Evolutionary conservation across 176 grass and related monocot species (phyloP).

Genomic region (Oropetium thomaeum): DNA sequence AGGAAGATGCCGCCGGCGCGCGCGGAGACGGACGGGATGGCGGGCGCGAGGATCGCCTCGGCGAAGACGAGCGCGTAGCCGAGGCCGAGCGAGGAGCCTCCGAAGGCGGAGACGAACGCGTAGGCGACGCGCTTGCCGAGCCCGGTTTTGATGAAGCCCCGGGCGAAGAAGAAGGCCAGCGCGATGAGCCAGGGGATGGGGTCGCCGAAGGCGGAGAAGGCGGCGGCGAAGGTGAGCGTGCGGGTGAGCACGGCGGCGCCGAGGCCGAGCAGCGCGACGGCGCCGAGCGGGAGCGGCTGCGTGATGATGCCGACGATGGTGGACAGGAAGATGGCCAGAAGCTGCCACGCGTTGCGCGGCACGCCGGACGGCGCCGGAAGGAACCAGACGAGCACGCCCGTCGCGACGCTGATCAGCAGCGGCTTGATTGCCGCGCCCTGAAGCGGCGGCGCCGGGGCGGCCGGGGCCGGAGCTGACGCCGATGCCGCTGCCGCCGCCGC

Average conservation of each 20-base stretch:
- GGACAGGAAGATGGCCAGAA: slow-evolving; percentile 84
- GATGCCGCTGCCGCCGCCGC: neutral
- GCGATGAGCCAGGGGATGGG: slow-evolving; percentile 99
- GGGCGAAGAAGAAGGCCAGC: slow-evolving; percentile 98
- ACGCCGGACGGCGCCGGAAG: slow-evolving; percentile 73
- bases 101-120: slow-evolving; percentile 87
- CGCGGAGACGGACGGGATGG: slow-evolving; percentile 88
- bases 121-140: slow-evolving; percentile 84
- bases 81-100: slow-evolving; percentile 75
- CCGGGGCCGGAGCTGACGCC: neutral
- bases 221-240: slow-evolving; percentile 82
- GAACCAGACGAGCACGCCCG: slow-evolving; percentile 69
- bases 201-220: slow-evolving; percentile 94
- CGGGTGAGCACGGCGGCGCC: slow-evolving; percentile 80
- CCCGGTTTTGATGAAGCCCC: slow-evolving; percentile 93
- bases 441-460: slow-evolving; percentile 32
- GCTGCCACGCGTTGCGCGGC: slow-evolving; percentile 82
- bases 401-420: slow-evolving; percentile 53
- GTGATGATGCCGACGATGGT: slow-evolving; percentile 97
- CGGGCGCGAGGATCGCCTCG: slow-evolving; percentile 87
- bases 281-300: slow-evolving; percentile 93
- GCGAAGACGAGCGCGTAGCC: slow-evolving; percentile 92
- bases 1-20: slow-evolving; percentile 87
- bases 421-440: slow-evolving; percentile 77
- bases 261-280: slow-evolving; percentile 86